These are phyloP conservation scores for Globisporangium cylindrosporum DNA, from an alignment of 352 stramenopile genomes.

Conservation along the genomic window DNA sequence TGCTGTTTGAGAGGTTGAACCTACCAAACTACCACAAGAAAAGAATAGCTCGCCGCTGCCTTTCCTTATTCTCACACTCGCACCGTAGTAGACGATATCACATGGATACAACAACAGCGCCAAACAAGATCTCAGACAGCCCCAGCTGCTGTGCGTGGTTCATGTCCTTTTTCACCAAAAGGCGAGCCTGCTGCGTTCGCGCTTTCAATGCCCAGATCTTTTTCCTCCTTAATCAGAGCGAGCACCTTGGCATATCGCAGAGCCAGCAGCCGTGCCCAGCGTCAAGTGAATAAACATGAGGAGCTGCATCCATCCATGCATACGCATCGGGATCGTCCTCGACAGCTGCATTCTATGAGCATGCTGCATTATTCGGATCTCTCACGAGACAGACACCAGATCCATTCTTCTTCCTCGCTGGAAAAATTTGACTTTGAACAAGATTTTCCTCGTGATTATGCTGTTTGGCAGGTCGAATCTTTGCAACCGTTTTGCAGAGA, in stretches of 20 bases:
- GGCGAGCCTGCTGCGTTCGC: neutral
- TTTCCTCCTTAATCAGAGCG: neutral
- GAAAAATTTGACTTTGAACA: neutral
- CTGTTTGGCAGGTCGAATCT: conserved; percentile 10
- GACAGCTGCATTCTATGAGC: neutral
- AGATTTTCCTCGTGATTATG: neutral
- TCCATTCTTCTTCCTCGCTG: neutral
- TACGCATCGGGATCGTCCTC: neutral
- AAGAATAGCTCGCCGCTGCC: neutral
- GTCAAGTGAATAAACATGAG: neutral
- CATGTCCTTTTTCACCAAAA: neutral
- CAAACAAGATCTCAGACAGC: neutral
- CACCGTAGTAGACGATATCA: neutral
- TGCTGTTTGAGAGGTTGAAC: conserved; percentile 1
- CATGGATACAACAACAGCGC: neutral
- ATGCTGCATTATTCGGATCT: neutral
- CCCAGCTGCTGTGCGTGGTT: neutral
- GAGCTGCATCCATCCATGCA: neutral
- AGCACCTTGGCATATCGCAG: neutral
- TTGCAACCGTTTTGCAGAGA: neutral
- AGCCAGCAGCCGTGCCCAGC: neutral
- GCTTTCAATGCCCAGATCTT: neutral
- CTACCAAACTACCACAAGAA: neutral
- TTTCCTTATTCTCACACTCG: neutral
- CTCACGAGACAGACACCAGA: neutral